phyloP scores from a whole-genome alignment of 768 basidiomycete species.

The Hypsizygus marmoreus region DNA sequence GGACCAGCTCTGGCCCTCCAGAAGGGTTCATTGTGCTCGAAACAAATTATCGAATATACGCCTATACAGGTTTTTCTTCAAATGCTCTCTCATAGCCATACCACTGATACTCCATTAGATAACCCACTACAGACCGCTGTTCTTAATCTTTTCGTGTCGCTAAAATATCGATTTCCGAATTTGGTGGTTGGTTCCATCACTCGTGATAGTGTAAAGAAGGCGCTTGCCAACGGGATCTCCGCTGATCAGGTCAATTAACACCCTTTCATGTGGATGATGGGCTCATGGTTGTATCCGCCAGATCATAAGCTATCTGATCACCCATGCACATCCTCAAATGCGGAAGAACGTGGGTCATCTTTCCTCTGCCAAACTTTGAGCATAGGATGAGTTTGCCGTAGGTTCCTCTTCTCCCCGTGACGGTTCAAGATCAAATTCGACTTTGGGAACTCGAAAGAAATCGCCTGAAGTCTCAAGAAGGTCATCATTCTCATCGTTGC shows the following conservation, averaged over 20 bases:
- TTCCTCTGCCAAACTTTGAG: conserved; percentile 3
- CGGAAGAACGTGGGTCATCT: conserved; percentile 72
- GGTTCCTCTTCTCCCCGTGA: conserved; percentile 94
- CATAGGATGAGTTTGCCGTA: conserved; percentile 29
- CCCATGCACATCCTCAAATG: conserved; percentile 99
- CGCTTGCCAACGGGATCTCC: conserved; percentile 91
- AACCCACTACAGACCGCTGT: conserved; percentile 97
- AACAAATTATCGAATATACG: conserved; percentile 97
- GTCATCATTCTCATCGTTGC: conserved; percentile 39
- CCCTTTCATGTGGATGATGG: conserved; percentile 18
- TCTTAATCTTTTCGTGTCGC: conserved; percentile 86
- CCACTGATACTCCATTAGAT: conserved; percentile 47
- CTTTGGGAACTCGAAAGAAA: conserved; percentile 97
- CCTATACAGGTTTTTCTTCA: conserved; percentile 78
- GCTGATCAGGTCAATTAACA: conserved; percentile 79
- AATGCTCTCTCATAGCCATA: conserved; percentile 22
- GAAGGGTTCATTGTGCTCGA: conserved; percentile 96
- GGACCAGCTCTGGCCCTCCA: conserved; percentile 56
- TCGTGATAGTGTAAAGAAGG: conserved; percentile 92
- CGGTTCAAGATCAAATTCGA: conserved; percentile 96
- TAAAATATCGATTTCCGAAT: conserved; percentile 96
- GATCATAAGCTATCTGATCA: conserved; percentile 94
- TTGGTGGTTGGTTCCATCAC: conserved; percentile 96
- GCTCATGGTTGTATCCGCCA: conserved; percentile 32
- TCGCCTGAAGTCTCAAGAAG: conserved; percentile 85